Evolutionary conservation across 768 basidiomycete genomes (phyloP).

Genomic region (Scleroderma citrinum): DNA sequence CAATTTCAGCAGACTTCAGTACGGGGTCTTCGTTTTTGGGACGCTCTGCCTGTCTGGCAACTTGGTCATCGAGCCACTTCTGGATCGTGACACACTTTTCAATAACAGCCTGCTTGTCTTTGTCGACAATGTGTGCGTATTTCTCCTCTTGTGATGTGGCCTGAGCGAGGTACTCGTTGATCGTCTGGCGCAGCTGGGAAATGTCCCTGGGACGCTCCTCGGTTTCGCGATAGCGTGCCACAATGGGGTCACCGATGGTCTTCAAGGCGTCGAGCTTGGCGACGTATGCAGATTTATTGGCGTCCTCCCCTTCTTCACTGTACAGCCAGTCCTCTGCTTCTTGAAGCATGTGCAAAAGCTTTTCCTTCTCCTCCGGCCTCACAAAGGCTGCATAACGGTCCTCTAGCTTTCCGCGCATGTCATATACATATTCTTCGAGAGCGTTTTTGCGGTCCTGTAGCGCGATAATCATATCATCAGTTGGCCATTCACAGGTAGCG

Average conservation of each 20-base stretch:
- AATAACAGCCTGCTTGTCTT: conserved; percentile 78
- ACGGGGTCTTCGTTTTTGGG: conserved; percentile 87
- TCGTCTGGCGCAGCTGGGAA: conserved; percentile 74
- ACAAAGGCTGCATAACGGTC: conserved; percentile 78
- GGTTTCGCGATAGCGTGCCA: conserved; percentile 72
- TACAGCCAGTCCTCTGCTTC: conserved; percentile 97
- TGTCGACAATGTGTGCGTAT: conserved; percentile 84
- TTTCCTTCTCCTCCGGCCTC: conserved; percentile 68
- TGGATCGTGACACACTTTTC: conserved; percentile 87
- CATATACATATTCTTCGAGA: conserved; percentile 97
- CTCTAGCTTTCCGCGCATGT: conserved; percentile 88
- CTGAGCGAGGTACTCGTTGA: conserved; percentile 81
- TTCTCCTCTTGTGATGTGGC: conserved; percentile 83
- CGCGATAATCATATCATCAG: conserved; percentile 2
- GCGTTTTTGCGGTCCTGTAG: conserved; percentile 93
- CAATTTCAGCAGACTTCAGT: conserved; percentile 73
- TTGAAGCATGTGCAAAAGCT: conserved; percentile 60
- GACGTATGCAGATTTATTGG: conserved; percentile 93
- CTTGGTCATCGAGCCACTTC: conserved; percentile 96
- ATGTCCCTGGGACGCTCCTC: conserved; percentile 76
- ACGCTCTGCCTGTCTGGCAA: conserved; percentile 78
- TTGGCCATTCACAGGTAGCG: not conserved
- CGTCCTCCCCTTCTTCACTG: conserved; percentile 93
- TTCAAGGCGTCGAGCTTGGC: conserved; percentile 77
- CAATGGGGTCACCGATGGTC: conserved; percentile 80